phyloP scores from a whole-genome alignment of 75 land plant species.

The Cupressus sempervirens region DNA sequence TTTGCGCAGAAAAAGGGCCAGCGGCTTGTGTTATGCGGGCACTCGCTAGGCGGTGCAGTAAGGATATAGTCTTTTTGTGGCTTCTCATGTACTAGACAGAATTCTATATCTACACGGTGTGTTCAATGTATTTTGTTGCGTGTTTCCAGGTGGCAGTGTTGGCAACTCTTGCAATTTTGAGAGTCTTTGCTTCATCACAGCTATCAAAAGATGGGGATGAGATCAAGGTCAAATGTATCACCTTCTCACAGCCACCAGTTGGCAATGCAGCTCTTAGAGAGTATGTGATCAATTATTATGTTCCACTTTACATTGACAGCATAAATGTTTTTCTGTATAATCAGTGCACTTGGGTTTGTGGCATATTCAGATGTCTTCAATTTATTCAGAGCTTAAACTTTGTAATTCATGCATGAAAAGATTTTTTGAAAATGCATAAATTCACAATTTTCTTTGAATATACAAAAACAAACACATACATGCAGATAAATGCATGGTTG shows the following conservation, averaged over 20 bases:
- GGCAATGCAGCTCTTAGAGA: slow-evolving; percentile 95
- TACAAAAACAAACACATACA: background rate
- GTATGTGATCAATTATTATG: slow-evolving; percentile 31
- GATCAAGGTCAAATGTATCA: slow-evolving; percentile 80
- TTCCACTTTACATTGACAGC: too few species aligned
- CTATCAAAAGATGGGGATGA: slow-evolving; percentile 48
- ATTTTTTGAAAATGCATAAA: background rate
- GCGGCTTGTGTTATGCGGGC: slow-evolving; percentile 92
- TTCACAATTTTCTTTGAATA: background rate
- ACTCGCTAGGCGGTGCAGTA: slow-evolving; percentile 97
- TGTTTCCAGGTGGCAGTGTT: slow-evolving; percentile 78
- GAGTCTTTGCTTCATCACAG: slow-evolving; percentile 54
- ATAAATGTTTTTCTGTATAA: background rate
- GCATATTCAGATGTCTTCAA: background rate
- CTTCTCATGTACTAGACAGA: background rate
- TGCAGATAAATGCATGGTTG: background rate
- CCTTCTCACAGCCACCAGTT: slow-evolving; percentile 98
- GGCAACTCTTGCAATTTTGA: slow-evolving; percentile 85
- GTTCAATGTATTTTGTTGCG: background rate
- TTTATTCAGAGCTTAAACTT: background rate
- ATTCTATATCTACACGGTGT: background rate
- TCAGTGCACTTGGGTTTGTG: background rate
- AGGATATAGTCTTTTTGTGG: slow-evolving; percentile 13
- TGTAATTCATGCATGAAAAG: background rate
- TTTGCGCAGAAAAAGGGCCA: slow-evolving; percentile 86